phyloP scores from a whole-genome alignment of 2,329 filamentous ascomycete genomes.

The Daldinia sp. region DNA sequence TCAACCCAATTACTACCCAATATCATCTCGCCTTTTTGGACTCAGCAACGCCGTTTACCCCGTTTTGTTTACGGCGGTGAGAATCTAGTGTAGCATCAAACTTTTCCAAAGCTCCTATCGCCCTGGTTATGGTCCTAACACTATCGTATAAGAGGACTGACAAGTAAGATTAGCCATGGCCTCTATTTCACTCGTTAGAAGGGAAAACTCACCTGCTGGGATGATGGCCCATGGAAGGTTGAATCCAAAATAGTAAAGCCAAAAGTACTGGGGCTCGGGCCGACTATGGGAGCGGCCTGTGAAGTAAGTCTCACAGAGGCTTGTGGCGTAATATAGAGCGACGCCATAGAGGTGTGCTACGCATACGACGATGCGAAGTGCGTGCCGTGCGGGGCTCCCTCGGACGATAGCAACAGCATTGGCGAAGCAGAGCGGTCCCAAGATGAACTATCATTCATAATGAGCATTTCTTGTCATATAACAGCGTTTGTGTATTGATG shows the following conservation, averaged over 20 bases:
- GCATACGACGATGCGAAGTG: conserved; percentile 64
- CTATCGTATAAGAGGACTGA: conserved; percentile 50
- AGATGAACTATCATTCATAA: conserved; percentile 58
- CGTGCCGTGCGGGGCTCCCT: conserved; percentile 60
- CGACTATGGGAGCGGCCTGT: conserved; percentile 65
- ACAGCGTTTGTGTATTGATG: not conserved
- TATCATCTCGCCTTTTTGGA: conserved; percentile 44
- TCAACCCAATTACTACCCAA: conserved; percentile 21
- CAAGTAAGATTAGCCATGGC: conserved; percentile 13
- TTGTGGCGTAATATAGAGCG: conserved; percentile 72
- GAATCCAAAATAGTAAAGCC: conserved; percentile 72
- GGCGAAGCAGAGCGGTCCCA: conserved; percentile 70
- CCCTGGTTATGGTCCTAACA: conserved; percentile 44
- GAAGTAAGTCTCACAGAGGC: conserved; percentile 61
- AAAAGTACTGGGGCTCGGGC: conserved; percentile 71
- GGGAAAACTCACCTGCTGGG: conserved; percentile 61
- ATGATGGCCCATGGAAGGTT: conserved; percentile 72
- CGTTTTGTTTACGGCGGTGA: conserved; percentile 31
- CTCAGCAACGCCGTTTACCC: conserved; percentile 23
- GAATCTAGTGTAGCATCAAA: conserved; percentile 41
- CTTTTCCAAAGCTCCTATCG: conserved; percentile 46
- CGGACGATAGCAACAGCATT: conserved; percentile 61
- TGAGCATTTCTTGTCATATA: conserved; percentile 5
- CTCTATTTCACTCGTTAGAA: not conserved
- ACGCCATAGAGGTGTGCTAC: conserved; percentile 71